Percentiles rank a stretch among this genome's conserved stretches.
phyloP scores from a whole-genome alignment of 106 monocot species.

The Dioscorea dumetorum region DNA sequence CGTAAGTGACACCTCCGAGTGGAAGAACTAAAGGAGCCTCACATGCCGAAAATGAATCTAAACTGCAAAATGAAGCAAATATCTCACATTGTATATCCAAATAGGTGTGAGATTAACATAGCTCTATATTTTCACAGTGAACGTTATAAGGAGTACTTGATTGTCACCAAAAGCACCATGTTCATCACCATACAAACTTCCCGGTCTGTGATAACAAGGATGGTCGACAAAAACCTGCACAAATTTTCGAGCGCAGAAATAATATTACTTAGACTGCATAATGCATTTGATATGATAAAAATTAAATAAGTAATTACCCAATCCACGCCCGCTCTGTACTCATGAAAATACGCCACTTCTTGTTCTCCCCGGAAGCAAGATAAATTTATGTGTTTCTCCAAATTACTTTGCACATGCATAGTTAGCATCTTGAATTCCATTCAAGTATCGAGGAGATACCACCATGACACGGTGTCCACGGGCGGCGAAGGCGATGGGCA shows the following conservation, averaged over 20 bases:
- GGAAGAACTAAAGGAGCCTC: constrained; percentile 93
- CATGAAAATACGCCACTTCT: constrained; percentile 79
- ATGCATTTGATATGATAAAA: neutral
- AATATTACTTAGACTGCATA: too few species aligned
- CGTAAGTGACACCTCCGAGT: constrained; percentile 78
- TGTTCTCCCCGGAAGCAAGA: constrained; percentile 69
- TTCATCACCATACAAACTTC: constrained; percentile 77
- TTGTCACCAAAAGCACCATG: constrained; percentile 82
- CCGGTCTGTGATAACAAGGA: constrained; percentile 69
- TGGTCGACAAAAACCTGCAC: constrained; percentile 89
- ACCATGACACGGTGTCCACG: constrained; percentile 97
- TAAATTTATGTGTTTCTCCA: constrained; percentile 37
- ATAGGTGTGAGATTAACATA: neutral
- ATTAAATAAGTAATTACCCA: constrained; percentile 41
- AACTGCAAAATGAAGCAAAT: constrained; percentile 50
- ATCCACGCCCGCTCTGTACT: constrained; percentile 74
- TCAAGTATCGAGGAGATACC: constrained; percentile 70
- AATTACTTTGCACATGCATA: constrained; percentile 28
- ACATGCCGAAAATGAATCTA: constrained; percentile 88
- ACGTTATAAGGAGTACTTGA: constrained; percentile 37
- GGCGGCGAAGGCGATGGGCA: constrained; percentile 68
- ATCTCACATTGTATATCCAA: neutral
- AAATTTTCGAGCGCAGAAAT: neutral
- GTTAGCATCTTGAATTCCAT: constrained; percentile 39
- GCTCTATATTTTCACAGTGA: neutral